Evolutionary conservation across 805 yeast genomes (phyloP).

Genomic region (Starmerella bombicola): DNA sequence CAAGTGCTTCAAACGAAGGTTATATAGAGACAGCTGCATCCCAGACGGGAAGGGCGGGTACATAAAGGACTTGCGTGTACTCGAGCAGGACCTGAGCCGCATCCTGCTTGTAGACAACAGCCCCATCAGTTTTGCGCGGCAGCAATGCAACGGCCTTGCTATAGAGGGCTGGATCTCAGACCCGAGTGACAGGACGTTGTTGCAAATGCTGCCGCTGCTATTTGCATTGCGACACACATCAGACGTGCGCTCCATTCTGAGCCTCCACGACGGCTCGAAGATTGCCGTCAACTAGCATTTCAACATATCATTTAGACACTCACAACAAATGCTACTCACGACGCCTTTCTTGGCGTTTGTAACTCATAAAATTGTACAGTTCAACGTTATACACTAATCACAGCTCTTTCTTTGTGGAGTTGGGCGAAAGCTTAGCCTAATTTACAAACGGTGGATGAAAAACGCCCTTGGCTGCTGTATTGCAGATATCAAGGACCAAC

Average conservation of each 20-base stretch:
- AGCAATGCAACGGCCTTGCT: conserved; percentile 78
- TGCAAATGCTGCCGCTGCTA: conserved; percentile 69
- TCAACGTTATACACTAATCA: too few species aligned
- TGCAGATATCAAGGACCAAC: too few species aligned
- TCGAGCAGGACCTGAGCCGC: conserved; percentile 48
- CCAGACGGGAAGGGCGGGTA: conserved; percentile 47
- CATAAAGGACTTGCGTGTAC: conserved; percentile 53
- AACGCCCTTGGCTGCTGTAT: too few species aligned
- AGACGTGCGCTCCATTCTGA: conserved; percentile 69
- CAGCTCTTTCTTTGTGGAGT: too few species aligned
- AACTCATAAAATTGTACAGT: too few species aligned
- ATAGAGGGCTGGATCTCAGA: conserved; percentile 98
- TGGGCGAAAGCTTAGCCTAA: too few species aligned
- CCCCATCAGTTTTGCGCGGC: conserved; percentile 74
- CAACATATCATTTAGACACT: too few species aligned
- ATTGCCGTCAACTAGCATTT: neutral
- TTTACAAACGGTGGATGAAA: too few species aligned
- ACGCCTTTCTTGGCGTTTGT: too few species aligned
- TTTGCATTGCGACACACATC: conserved; percentile 64
- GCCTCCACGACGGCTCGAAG: conserved; percentile 39
- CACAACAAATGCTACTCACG: too few species aligned
- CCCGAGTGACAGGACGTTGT: conserved; percentile 74
- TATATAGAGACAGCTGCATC: conserved; percentile 70
- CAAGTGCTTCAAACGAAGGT: conserved; percentile 42
- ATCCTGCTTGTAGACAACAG: conserved; percentile 82